phyloP scores from a whole-genome alignment of 768 basidiomycete genomes.

The Grammothele lineata region DNA sequence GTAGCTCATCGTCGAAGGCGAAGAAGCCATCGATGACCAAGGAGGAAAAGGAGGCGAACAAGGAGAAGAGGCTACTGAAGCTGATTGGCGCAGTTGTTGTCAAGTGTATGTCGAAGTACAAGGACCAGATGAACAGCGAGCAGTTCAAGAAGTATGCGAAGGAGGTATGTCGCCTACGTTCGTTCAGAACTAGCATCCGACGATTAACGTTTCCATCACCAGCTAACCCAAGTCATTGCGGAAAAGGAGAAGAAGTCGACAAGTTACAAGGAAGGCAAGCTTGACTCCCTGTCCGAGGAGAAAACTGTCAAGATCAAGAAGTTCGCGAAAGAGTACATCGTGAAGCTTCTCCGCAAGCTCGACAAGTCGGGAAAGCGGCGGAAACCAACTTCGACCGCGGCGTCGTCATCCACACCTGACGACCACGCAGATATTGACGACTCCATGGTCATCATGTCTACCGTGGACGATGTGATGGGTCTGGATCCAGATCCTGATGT shows the following conservation, averaged over 20 bases:
- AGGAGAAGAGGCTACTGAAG: constrained; percentile 81
- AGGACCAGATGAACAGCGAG: constrained; percentile 68
- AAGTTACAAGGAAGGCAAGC: constrained; percentile 66
- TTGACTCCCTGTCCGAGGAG: constrained; percentile 80
- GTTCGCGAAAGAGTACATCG: constrained; percentile 87
- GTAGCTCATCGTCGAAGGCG: constrained; percentile 17
- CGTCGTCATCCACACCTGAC: constrained; percentile 11
- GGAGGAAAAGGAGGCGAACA: constrained; percentile 61
- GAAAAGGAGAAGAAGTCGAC: constrained; percentile 94
- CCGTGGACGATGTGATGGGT: constrained; percentile 37
- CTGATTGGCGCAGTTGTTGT: constrained; percentile 90
- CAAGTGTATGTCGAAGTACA: constrained; percentile 87
- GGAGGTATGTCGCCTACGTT: constrained; percentile 55
- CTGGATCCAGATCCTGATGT: constrained; percentile 34
- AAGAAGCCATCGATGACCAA: constrained; percentile 38
- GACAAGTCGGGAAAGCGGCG: constrained; percentile 41
- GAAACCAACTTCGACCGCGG: constrained; percentile 5
- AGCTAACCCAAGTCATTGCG: constrained; percentile 85
- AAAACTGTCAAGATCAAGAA: constrained; percentile 88
- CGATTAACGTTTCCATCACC: constrained; percentile 1
- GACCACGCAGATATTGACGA: constrained; percentile 29
- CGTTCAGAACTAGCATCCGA: neutral
- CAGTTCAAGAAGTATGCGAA: constrained; percentile 93
- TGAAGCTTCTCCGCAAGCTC: constrained; percentile 69
- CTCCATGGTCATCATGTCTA: constrained; percentile 21